Evolutionary conservation across 1,284 basidiomycete genomes (phyloP).

Genomic region (Cutaneotrichosporon sp.): DNA sequence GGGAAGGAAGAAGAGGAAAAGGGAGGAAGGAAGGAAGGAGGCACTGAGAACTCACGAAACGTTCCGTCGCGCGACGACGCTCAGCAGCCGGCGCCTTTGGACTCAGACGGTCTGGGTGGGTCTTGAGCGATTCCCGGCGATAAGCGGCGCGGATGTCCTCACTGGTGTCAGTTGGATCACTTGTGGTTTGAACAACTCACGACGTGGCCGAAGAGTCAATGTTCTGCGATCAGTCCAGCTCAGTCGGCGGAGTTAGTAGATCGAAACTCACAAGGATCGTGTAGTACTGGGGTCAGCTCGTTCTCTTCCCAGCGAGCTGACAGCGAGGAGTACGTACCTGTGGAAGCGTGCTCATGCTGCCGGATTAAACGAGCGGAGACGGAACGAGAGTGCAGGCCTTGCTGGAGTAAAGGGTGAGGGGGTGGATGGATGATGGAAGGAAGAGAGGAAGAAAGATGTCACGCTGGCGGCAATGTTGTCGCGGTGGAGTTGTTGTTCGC

Average conservation of each 20-base stretch:
- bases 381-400: no score
- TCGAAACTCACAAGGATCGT: constrained; percentile 41
- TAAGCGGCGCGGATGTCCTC: constrained; percentile 49
- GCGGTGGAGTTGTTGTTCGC: neutral
- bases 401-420: no score
- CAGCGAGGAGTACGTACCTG: constrained; percentile 6
- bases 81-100: constrained; percentile 64
- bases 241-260: neutral
- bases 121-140: constrained; percentile 54
- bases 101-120: constrained; percentile 82
- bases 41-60: constrained; percentile 55
- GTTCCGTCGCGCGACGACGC: constrained; percentile 69
- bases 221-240: constrained; percentile 23
- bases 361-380: neutral
- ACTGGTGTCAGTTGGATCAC: constrained; percentile 10
- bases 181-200: constrained; percentile 18
- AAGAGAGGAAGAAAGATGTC: neutral
- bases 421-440: no score
- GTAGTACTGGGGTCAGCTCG: constrained; percentile 35
- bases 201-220: constrained; percentile 35
- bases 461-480: neutral
- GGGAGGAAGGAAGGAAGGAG: neutral
- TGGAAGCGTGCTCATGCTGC: constrained; percentile 17
- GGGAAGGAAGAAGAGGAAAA: neutral
- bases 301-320: neutral